These are phyloP conservation scores for Evernia prunastri DNA, from an alignment of 495 filamentous ascomycete genomes.

Conservation along the genomic window DNA sequence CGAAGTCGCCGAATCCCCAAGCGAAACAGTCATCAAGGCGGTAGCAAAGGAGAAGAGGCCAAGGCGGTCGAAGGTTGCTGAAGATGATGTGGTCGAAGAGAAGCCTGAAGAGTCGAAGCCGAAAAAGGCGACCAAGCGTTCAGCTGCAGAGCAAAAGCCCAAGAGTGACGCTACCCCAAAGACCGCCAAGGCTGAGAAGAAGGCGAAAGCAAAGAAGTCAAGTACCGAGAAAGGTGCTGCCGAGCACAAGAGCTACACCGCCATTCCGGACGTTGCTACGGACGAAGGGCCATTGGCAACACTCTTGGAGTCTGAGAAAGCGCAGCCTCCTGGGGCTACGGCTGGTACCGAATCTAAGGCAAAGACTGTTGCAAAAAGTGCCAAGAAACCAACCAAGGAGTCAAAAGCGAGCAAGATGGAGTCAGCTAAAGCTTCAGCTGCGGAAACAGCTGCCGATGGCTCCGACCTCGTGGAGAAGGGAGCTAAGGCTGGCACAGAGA, in stretches of 20 bases:
- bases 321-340: slow-evolving; percentile 2
- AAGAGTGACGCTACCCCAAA: slow-evolving; percentile 25
- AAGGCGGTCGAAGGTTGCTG: slow-evolving; percentile 23
- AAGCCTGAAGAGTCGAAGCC: slow-evolving; percentile 28
- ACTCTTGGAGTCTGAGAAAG: slow-evolving; percentile 14
- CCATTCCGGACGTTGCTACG: slow-evolving; percentile 21
- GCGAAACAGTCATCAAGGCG: slow-evolving; percentile 15
- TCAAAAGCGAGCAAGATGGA: slow-evolving; percentile 14
- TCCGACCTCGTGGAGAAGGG: background rate
- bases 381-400: slow-evolving; percentile 7
- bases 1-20: slow-evolving; percentile 15
- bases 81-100: slow-evolving; percentile 14
- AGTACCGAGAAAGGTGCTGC: slow-evolving; percentile 6
- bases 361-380: slow-evolving; percentile 28
- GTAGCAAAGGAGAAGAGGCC: slow-evolving; percentile 28
- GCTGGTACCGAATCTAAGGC: background rate
- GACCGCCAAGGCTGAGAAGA: slow-evolving; percentile 22
- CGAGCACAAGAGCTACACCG: slow-evolving; percentile 10
- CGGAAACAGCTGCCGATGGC: slow-evolving; percentile 17
- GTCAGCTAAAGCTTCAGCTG: slow-evolving; percentile 17
- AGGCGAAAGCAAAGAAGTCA: slow-evolving; percentile 25
- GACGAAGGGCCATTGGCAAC: slow-evolving; percentile 22
- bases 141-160: slow-evolving; percentile 23
- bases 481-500: slow-evolving; percentile 11
- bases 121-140: slow-evolving; percentile 26